These are phyloP conservation scores for Halocafeteria seosinensis DNA, from an alignment of 108 stramenopile species.

Conservation along the genomic window DNA sequence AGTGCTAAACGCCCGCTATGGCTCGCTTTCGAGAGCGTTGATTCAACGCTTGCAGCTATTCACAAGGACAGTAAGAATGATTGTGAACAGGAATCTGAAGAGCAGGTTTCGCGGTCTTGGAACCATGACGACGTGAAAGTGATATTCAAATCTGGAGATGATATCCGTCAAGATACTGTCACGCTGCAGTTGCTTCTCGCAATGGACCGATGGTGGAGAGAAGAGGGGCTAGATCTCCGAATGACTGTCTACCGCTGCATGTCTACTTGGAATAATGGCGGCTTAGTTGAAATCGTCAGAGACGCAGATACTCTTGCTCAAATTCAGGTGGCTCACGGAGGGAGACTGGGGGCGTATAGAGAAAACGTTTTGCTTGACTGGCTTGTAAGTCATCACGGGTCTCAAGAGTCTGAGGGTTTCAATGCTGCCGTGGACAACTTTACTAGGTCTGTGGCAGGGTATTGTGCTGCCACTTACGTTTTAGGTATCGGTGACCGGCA, in stretches of 20 bases:
- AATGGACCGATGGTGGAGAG: conserved; percentile 13
- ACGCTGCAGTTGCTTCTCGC: conserved; percentile 13
- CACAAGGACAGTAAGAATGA: background rate
- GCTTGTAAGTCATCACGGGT: background rate
- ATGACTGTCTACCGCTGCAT: conserved; percentile 1
- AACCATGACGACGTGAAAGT: background rate
- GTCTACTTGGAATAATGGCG: conserved; percentile 2
- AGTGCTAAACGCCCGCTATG: conserved; percentile 22
- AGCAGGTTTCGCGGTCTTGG: background rate
- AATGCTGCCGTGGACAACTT: background rate
- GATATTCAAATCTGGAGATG: conserved; percentile 20
- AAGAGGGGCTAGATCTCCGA: conserved; percentile 6
- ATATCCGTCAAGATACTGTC: conserved; percentile 17
- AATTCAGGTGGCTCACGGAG: background rate
- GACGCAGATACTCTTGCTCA: background rate
- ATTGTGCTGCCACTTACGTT: conserved; percentile 18
- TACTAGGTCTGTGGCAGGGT: conserved; percentile 5
- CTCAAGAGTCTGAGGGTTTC: background rate
- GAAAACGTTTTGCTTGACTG: background rate
- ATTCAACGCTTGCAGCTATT: background rate
- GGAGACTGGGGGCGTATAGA: background rate
- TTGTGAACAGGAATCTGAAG: background rate
- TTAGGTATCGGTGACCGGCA: conserved; percentile 21
- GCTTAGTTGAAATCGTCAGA: background rate
- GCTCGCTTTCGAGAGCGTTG: conserved; percentile 10